Evolutionary conservation across 148 eudicot species (phyloP).

Genomic region (Camellia sinensis): DNA sequence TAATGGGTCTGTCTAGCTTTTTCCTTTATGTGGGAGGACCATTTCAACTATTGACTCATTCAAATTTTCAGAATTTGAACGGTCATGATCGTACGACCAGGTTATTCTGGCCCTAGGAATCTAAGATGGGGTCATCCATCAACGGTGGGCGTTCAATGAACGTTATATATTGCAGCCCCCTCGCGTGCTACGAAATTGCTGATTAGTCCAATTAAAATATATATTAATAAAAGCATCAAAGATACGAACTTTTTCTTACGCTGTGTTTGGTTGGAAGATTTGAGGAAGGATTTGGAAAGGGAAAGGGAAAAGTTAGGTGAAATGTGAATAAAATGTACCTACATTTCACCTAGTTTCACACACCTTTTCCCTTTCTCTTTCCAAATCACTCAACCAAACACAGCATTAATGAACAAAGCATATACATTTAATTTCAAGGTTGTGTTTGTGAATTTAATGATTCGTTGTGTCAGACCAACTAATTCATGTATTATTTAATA

Average conservation of each 20-base stretch:
- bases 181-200: background rate
- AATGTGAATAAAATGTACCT: too few species aligned
- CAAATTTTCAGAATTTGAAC: background rate
- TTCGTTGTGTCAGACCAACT: background rate
- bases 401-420: background rate
- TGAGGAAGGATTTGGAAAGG: too few species aligned
- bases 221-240: background rate
- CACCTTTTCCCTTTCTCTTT: too few species aligned
- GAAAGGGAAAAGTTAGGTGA: too few species aligned
- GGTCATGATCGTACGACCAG: background rate
- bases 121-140: background rate
- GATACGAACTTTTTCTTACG: background rate
- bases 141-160: background rate
- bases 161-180: background rate
- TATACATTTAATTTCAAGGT: background rate
- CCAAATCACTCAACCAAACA: too few species aligned
- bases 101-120: background rate
- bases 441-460: background rate
- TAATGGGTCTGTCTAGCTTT: constrained; percentile 7
- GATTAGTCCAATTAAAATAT: background rate
- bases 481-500: too few species aligned
- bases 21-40: constrained; percentile 7
- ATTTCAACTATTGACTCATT: background rate
- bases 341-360: too few species aligned
- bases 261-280: too few species aligned